phyloP scores from a whole-genome alignment of 2,329 filamentous ascomycete genomes.

The Penicillium sp. region DNA sequence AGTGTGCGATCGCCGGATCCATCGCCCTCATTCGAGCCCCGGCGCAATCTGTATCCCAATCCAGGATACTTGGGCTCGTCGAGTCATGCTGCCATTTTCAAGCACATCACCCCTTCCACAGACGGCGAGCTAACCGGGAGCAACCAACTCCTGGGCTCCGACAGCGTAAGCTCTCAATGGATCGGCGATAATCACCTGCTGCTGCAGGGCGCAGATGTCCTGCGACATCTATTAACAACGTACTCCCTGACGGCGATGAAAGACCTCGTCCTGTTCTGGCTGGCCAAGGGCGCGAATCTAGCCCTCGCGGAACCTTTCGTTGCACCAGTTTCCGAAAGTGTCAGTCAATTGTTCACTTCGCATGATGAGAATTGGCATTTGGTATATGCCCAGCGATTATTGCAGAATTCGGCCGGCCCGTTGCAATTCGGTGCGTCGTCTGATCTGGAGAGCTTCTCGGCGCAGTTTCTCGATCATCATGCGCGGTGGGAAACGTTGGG shows the following conservation, averaged over 20 bases:
- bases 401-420: constrained; percentile 25
- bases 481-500: constrained; percentile 44
- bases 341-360: constrained; percentile 25
- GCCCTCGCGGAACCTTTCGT: constrained; percentile 30
- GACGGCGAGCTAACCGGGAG: constrained; percentile 16
- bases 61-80: constrained; percentile 32
- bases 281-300: constrained; percentile 28
- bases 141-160: constrained; percentile 3
- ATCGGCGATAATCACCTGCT: constrained; percentile 26
- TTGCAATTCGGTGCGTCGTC: constrained; percentile 17
- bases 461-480: constrained; percentile 30
- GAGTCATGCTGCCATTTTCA: constrained; percentile 33
- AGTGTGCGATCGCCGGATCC: constrained; percentile 21
- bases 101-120: constrained; percentile 25
- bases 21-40: constrained; percentile 22
- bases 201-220: constrained; percentile 27
- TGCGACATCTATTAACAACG: constrained; percentile 23
- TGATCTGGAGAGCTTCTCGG: constrained; percentile 20
- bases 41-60: constrained; percentile 30
- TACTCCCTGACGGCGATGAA: constrained; percentile 26
- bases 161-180: constrained; percentile 13
- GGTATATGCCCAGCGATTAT: constrained; percentile 23
- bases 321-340: constrained; percentile 23
- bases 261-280: constrained; percentile 28
- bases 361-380: constrained; percentile 28